These are phyloP conservation scores for Coniella vitis DNA, from an alignment of 2,329 filamentous ascomycete species.

Conservation along the genomic window DNA sequence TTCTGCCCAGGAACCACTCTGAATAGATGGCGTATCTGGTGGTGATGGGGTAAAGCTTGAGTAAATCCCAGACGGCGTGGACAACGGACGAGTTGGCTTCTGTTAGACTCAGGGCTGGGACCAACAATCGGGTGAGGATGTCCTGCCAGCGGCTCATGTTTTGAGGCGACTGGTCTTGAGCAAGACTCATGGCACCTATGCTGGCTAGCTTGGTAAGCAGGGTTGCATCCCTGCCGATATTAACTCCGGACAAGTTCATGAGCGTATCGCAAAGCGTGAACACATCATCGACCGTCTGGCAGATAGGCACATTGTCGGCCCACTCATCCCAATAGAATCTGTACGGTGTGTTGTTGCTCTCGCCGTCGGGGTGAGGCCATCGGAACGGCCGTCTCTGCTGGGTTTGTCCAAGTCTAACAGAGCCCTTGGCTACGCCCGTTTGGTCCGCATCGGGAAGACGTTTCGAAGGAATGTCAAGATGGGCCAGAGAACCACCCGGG, in stretches of 20 bases:
- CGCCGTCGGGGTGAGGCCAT: slow-evolving; percentile 82
- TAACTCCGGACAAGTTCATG: slow-evolving; percentile 77
- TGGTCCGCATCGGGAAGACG: slow-evolving; percentile 52
- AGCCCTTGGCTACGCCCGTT: slow-evolving; percentile 60
- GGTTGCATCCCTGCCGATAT: slow-evolving; percentile 76
- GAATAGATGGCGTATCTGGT: slow-evolving; percentile 83
- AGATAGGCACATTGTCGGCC: slow-evolving; percentile 87
- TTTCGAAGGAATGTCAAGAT: slow-evolving; percentile 27
- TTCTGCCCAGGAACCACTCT: slow-evolving; percentile 82
- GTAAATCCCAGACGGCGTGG: slow-evolving; percentile 78
- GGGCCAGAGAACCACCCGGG: not conserved
- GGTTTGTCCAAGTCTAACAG: slow-evolving; percentile 53
- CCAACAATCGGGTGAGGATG: slow-evolving; percentile 73
- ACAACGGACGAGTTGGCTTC: slow-evolving; percentile 77
- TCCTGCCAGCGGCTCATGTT: slow-evolving; percentile 80
- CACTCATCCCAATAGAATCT: slow-evolving; percentile 97
- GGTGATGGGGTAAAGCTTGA: slow-evolving; percentile 69
- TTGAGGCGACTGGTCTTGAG: slow-evolving; percentile 58
- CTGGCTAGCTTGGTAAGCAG: slow-evolving; percentile 77
- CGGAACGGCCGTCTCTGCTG: slow-evolving; percentile 61
- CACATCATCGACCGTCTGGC: slow-evolving; percentile 83
- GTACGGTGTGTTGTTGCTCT: slow-evolving; percentile 71
- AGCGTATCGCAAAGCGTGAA: slow-evolving; percentile 81
- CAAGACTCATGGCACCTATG: slow-evolving; percentile 72
- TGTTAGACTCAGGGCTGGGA: slow-evolving; percentile 81